Conservation (phyloP, 1,284 basidiomycete species). For the Malassezia nana region DNA sequence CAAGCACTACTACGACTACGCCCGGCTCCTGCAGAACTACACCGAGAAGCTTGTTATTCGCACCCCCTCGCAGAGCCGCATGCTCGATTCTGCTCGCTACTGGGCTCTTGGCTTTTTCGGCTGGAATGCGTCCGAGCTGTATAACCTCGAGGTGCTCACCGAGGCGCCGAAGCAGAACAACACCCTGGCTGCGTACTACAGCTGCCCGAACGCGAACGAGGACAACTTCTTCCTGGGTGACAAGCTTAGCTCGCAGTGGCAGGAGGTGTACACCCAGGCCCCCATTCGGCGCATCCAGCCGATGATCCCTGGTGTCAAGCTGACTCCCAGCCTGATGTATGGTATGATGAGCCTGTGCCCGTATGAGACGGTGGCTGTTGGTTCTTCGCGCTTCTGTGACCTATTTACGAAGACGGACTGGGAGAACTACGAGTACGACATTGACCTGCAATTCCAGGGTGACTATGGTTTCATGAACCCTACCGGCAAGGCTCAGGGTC, state of each 20-base stretch:
- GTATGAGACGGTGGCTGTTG: conserved; percentile 37
- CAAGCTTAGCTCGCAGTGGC: conserved; percentile 49
- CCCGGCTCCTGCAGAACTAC: conserved; percentile 27
- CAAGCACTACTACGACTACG: conserved; percentile 41
- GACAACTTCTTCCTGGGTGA: conserved; percentile 53
- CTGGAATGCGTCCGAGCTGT: conserved; percentile 24
- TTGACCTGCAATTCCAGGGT: conserved; percentile 49
- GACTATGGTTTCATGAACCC: conserved; percentile 71
- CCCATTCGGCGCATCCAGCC: conserved; percentile 32
- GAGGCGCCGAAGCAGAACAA: conserved; percentile 54
- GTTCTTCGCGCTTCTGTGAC: conserved; percentile 59
- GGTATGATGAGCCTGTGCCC: conserved; percentile 49
- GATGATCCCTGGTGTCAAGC: conserved; percentile 39
- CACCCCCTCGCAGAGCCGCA: conserved; percentile 56
- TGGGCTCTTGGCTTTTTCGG: conserved; percentile 46
- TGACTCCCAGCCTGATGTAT: conserved; percentile 49
- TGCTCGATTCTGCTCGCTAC: conserved; percentile 76
- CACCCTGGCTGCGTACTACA: conserved; percentile 65
- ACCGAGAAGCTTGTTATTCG: conserved; percentile 33
- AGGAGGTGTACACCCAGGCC: conserved; percentile 34
- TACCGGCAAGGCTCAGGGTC: conserved; percentile 65
- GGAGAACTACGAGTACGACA: conserved; percentile 64
- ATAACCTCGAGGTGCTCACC: conserved; percentile 40
- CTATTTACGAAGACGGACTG: conserved; percentile 81
- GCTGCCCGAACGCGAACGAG: conserved; percentile 54